Evolutionary conservation across 352 stramenopile species (phyloP).

Genomic region (Phytopythium boreale): DNA sequence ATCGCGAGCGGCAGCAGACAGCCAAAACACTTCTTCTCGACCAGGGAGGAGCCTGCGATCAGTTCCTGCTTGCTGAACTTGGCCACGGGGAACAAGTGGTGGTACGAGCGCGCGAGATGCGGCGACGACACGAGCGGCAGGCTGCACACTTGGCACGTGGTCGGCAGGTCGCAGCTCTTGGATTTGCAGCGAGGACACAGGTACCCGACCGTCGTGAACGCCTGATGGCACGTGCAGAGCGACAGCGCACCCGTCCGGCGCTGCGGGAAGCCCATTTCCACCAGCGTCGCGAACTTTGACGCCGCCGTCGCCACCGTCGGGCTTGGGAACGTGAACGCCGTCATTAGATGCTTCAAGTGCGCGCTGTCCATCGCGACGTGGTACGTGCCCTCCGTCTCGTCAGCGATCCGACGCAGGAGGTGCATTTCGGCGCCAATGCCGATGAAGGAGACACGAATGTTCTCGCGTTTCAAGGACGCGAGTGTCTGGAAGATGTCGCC

Average conservation of each 20-base stretch:
- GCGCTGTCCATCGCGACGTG: constrained; percentile 91
- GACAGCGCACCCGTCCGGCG: constrained; percentile 69
- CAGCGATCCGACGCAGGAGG: constrained; percentile 73
- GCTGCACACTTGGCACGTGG: constrained; percentile 95
- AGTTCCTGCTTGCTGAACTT: constrained; percentile 87
- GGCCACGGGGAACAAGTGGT: constrained; percentile 97
- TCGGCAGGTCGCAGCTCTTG: constrained; percentile 94
- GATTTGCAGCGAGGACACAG: constrained; percentile 93
- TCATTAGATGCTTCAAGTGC: constrained; percentile 93
- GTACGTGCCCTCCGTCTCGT: constrained; percentile 93
- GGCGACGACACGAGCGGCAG: constrained; percentile 95
- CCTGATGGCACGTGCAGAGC: constrained; percentile 82
- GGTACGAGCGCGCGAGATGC: constrained; percentile 97
- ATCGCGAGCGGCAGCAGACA: constrained; percentile 59
- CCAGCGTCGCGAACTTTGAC: constrained; percentile 66
- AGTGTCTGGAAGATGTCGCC: constrained; percentile 95
- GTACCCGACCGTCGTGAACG: constrained; percentile 90
- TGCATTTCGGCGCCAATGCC: constrained; percentile 94
- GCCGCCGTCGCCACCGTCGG: constrained; percentile 75
- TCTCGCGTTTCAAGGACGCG: constrained; percentile 84
- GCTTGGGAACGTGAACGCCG: constrained; percentile 93
- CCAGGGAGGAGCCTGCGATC: constrained; percentile 15
- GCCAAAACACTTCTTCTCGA: constrained; percentile 71
- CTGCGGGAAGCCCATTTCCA: constrained; percentile 87
- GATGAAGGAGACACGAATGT: constrained; percentile 93